Percentiles rank a stretch among this genome's conserved stretches.
These are phyloP conservation scores for Hemileccinum rubropunctum DNA, from an alignment of 768 basidiomycete species.

Conservation along the genomic window DNA sequence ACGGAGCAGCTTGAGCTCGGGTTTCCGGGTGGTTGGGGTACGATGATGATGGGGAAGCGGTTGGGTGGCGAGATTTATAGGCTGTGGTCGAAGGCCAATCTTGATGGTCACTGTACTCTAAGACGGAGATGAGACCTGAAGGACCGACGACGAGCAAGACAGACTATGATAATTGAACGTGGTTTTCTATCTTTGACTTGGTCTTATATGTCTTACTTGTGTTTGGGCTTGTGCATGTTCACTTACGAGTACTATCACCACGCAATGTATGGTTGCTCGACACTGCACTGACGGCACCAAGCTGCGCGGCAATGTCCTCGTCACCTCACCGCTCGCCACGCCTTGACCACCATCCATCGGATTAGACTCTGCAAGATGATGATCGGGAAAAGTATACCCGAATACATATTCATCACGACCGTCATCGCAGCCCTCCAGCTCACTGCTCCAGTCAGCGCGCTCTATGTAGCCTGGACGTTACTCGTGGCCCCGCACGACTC, in stretches of 20 bases:
- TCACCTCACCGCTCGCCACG: no score
- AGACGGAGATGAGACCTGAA: no score
- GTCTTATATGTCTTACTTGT: no score
- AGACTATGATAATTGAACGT: no score
- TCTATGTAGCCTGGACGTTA: slow-evolving; percentile 32
- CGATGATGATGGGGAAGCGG: slow-evolving; percentile 7
- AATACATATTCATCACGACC: slow-evolving; percentile 52
- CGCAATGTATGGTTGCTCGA: no score
- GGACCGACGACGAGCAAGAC: no score
- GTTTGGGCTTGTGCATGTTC: no score
- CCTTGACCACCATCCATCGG: no score
- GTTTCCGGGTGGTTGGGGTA: slow-evolving; percentile 14
- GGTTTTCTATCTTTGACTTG: no score
- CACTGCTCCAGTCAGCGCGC: slow-evolving; percentile 48
- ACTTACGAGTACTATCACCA: no score
- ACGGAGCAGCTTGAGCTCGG: slow-evolving; percentile 3
- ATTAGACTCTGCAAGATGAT: slow-evolving; percentile 26
- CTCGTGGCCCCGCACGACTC: neutral
- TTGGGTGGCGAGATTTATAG: slow-evolving; percentile 10
- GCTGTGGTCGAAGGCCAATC: slow-evolving; percentile 16
- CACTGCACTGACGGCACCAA: no score
- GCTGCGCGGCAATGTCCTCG: no score
- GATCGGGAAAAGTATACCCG: slow-evolving; percentile 46
- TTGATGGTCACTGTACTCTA: neutral
- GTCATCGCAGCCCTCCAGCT: slow-evolving; percentile 46